Conservation (phyloP, 2,329 filamentous ascomycete species). For the Macrophomina tecta region DNA sequence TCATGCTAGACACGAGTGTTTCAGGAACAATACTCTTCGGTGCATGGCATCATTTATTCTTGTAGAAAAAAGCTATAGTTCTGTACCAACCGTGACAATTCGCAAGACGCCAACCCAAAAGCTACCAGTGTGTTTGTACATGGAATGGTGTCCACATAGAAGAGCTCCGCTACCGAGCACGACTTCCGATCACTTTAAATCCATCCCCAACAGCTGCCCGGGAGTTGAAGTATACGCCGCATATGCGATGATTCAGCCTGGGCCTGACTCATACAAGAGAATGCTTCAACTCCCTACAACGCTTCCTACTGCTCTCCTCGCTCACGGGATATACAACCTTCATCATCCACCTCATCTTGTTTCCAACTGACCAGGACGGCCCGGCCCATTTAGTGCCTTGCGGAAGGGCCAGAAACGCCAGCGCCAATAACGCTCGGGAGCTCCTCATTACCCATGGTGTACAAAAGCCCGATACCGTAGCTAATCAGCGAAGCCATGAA, state of each 20-base stretch:
- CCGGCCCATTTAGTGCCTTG: slow-evolving; percentile 45
- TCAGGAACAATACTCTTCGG: neutral
- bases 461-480: slow-evolving; percentile 78
- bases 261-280: neutral
- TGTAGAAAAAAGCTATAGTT: slow-evolving; percentile 20
- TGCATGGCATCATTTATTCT: slow-evolving; percentile 23
- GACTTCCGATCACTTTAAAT: neutral
- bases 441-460: slow-evolving; percentile 82
- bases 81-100: slow-evolving; percentile 19
- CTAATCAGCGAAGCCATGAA: slow-evolving; percentile 70
- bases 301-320: no score
- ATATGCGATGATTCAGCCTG: no score
- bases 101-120: slow-evolving; percentile 23
- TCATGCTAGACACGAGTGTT: neutral
- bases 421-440: slow-evolving; percentile 95
- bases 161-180: neutral
- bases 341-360: neutral
- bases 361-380: neutral
- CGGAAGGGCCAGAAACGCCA: slow-evolving; percentile 76
- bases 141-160: slow-evolving; percentile 17
- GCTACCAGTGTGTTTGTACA: slow-evolving; percentile 26
- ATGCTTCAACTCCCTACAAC: neutral
- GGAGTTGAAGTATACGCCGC: no score
- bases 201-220: neutral
- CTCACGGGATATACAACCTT: neutral